phyloP scores from a whole-genome alignment of 1,284 basidiomycete genomes.

The Microstroma glucosiphilum region DNA sequence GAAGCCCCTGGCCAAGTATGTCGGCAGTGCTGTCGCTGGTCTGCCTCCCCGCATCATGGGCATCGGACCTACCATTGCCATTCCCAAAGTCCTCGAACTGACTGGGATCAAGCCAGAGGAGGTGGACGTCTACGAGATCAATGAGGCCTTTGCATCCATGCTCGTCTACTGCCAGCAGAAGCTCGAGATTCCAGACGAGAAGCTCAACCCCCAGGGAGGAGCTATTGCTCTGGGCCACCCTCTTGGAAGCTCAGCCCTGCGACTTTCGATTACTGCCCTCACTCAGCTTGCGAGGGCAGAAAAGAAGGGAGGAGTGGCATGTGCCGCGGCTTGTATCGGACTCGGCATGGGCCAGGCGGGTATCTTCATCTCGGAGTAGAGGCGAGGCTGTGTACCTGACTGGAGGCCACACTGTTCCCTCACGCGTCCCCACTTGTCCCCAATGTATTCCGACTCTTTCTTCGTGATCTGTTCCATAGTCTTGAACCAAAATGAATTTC shows the following conservation, averaged over 20 bases:
- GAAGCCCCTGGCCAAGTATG: slow-evolving; percentile 68
- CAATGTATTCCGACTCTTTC: too few relatives aligned
- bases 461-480: too few relatives aligned
- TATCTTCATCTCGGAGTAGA: slow-evolving; percentile 61
- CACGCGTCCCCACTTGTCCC: too few relatives aligned
- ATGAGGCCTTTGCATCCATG: slow-evolving; percentile 58
- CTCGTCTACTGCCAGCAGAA: slow-evolving; percentile 64
- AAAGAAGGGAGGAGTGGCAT: slow-evolving; percentile 70
- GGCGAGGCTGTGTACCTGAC: not conserved
- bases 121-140: slow-evolving; percentile 79
- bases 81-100: slow-evolving; percentile 56
- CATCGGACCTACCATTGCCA: slow-evolving; percentile 52
- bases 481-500: too few relatives aligned
- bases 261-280: slow-evolving; percentile 80
- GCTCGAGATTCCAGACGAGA: slow-evolving; percentile 64
- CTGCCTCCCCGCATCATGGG: slow-evolving; percentile 77
- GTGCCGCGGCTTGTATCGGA: slow-evolving; percentile 76
- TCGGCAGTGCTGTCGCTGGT: slow-evolving; percentile 68
- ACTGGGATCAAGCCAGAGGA: slow-evolving; percentile 64
- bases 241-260: slow-evolving; percentile 78
- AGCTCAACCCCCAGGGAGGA: slow-evolving; percentile 70
- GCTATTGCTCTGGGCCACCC: slow-evolving; percentile 82
- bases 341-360: slow-evolving; percentile 76
- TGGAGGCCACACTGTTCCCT: too few relatives aligned
- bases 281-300: slow-evolving; percentile 64